phyloP scores from a whole-genome alignment of 2,329 filamentous ascomycete genomes.

The Talaromyces sp. region DNA sequence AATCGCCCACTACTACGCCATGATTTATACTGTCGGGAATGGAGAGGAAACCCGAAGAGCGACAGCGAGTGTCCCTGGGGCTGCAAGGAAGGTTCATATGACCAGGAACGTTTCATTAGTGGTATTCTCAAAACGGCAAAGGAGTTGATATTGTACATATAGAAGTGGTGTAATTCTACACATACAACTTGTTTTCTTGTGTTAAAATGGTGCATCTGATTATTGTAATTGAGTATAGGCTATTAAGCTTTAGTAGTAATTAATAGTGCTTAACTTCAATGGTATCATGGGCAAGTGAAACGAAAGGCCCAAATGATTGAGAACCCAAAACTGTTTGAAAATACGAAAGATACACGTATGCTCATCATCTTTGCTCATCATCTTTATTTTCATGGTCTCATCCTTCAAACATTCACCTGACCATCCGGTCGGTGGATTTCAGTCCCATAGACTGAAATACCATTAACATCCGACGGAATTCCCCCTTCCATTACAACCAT shows the following conservation, averaged over 20 bases:
- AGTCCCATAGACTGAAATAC: not conserved
- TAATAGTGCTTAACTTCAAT: not conserved
- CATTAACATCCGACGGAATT: not conserved
- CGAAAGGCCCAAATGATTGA: not conserved
- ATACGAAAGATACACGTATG: not conserved
- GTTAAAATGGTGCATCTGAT: not conserved
- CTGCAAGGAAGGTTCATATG: not conserved
- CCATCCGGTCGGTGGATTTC: not conserved
- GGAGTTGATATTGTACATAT: slow-evolving; percentile 16
- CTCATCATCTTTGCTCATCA: not conserved
- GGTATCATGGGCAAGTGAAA: not conserved
- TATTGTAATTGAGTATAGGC: not conserved
- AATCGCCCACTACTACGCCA: not conserved
- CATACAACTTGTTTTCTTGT: slow-evolving; percentile 5
- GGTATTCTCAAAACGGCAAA: not conserved
- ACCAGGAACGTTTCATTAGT: not conserved
- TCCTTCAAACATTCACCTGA: not conserved
- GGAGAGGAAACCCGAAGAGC: not conserved
- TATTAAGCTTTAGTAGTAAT: not conserved
- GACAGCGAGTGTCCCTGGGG: not conserved
- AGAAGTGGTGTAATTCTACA: slow-evolving; percentile 11
- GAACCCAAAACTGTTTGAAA: too few species aligned
- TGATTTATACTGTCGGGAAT: not conserved
- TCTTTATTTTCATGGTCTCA: not conserved
- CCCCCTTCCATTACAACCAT: not conserved